These are phyloP conservation scores for Bruguiera hainesii DNA, from an alignment of 441 rosid species.

Conservation along the genomic window DNA sequence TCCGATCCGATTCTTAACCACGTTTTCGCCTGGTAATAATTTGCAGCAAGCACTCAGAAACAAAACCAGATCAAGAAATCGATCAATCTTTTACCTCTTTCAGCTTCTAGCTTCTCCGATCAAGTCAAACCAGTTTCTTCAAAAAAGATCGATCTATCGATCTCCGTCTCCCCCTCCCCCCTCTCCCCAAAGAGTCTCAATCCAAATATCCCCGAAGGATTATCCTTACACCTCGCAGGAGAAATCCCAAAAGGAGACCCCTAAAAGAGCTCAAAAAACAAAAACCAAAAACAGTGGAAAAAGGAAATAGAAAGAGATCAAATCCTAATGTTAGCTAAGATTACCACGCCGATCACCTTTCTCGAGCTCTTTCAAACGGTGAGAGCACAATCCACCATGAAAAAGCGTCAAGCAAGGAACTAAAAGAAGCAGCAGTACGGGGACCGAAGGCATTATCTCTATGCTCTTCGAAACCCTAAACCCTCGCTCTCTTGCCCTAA, in stretches of 20 bases:
- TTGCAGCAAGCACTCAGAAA: no score
- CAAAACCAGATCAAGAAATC: no score
- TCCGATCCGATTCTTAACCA: no score
- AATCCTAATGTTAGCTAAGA: constrained; percentile 55
- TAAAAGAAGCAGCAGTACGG: constrained; percentile 38
- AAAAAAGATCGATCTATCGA: no score
- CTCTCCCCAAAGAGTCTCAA: no score
- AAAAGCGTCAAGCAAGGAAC: constrained; percentile 50
- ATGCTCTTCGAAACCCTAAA: constrained; percentile 69
- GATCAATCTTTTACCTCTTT: no score
- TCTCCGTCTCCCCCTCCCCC: no score
- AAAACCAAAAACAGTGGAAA: constrained; percentile 6
- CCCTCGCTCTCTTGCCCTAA: constrained; percentile 2
- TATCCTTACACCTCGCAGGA: no score
- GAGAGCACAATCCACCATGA: constrained; percentile 55
- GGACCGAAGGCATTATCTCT: constrained; percentile 70
- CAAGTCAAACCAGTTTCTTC: no score
- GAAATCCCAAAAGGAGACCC: background rate
- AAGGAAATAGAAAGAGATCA: background rate
- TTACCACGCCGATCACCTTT: constrained; percentile 94
- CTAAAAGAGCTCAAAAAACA: background rate
- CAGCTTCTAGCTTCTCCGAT: no score
- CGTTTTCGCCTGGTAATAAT: no score
- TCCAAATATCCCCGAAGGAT: no score
- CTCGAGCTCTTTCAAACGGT: constrained; percentile 80